Percentiles rank a stretch among this genome's conserved stretches.
Evolutionary conservation across 2,329 filamentous ascomycete species (phyloP).

Genomic region (Emmonsia crescens): DNA sequence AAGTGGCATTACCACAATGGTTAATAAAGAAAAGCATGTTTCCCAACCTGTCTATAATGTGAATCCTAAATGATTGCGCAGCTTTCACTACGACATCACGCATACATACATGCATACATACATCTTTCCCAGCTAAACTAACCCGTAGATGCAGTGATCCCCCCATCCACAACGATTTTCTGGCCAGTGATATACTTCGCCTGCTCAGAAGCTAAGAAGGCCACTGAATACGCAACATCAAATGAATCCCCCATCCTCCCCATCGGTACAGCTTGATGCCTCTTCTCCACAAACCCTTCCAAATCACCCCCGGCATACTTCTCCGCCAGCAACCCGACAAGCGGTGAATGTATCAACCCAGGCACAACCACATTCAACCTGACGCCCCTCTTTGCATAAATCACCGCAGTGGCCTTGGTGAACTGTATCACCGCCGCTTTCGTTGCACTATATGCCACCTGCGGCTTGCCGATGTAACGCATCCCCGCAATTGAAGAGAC

Average conservation of each 20-base stretch:
- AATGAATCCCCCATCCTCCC: constrained; percentile 49
- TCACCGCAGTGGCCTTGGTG: constrained; percentile 40
- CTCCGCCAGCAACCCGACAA: constrained; percentile 36
- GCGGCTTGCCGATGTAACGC: constrained; percentile 42
- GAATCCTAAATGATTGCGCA: background rate
- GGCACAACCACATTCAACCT: constrained; percentile 47
- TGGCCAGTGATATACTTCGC: constrained; percentile 51
- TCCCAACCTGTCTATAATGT: background rate
- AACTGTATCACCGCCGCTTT: constrained; percentile 45
- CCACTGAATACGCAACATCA: constrained; percentile 47
- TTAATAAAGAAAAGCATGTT: background rate
- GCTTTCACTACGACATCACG: background rate
- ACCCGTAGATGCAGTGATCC: constrained; percentile 12
- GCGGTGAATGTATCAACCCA: constrained; percentile 47
- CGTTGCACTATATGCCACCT: constrained; percentile 44
- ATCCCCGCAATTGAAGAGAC: constrained; percentile 43
- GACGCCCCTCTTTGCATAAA: constrained; percentile 29
- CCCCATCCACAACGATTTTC: constrained; percentile 42
- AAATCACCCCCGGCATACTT: constrained; percentile 38
- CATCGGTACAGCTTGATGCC: constrained; percentile 44
- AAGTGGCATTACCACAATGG: background rate
- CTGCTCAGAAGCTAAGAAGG: constrained; percentile 49
- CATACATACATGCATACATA: background rate
- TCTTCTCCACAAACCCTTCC: constrained; percentile 41
- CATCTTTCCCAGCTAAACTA: background rate